Conservation (phyloP, 805 yeast species). For the Metschnikowia proteae region DNA sequence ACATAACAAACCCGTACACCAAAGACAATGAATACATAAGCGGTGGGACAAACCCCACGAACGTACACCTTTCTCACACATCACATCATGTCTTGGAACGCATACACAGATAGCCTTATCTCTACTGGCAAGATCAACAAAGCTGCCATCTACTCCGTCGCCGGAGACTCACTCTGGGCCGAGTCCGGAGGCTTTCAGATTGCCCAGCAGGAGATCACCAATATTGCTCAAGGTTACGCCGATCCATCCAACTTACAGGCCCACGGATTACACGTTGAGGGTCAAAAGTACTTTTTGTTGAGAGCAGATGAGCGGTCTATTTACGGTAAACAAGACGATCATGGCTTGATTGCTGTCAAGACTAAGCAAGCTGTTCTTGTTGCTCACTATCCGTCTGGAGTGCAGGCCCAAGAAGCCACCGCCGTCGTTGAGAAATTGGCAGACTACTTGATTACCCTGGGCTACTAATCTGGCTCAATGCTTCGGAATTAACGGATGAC, state of each 20-base stretch:
- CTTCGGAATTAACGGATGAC: neutral
- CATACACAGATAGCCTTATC: slow-evolving; percentile 90
- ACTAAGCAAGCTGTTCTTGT: slow-evolving; percentile 88
- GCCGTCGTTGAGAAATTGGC: slow-evolving; percentile 93
- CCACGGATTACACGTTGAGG: slow-evolving; percentile 79
- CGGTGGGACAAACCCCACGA: slow-evolving; percentile 1
- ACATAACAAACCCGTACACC: slow-evolving; percentile 3
- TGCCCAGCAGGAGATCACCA: slow-evolving; percentile 65
- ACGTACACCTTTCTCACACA: neutral
- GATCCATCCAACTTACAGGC: slow-evolving; percentile 79
- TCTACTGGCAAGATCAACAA: slow-evolving; percentile 82
- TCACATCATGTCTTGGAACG: slow-evolving; percentile 41
- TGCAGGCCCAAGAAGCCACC: slow-evolving; percentile 93
- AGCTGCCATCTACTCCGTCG: slow-evolving; percentile 90
- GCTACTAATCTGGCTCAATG: slow-evolving; percentile 47
- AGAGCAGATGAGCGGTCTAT: slow-evolving; percentile 90
- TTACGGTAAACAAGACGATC: slow-evolving; percentile 85
- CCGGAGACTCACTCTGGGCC: slow-evolving; percentile 96
- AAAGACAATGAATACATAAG: slow-evolving; percentile 1
- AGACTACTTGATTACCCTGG: slow-evolving; percentile 85
- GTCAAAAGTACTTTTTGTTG: slow-evolving; percentile 82
- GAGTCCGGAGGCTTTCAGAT: slow-evolving; percentile 64
- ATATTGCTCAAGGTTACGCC: slow-evolving; percentile 73
- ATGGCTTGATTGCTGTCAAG: slow-evolving; percentile 87
- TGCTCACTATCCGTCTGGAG: slow-evolving; percentile 92